A percentile compares a stretch with the other conserved stretches of the same genome.
Conservation (phyloP, 2,329 filamentous ascomycete species). For the Verticillium zaregamsianum region DNA sequence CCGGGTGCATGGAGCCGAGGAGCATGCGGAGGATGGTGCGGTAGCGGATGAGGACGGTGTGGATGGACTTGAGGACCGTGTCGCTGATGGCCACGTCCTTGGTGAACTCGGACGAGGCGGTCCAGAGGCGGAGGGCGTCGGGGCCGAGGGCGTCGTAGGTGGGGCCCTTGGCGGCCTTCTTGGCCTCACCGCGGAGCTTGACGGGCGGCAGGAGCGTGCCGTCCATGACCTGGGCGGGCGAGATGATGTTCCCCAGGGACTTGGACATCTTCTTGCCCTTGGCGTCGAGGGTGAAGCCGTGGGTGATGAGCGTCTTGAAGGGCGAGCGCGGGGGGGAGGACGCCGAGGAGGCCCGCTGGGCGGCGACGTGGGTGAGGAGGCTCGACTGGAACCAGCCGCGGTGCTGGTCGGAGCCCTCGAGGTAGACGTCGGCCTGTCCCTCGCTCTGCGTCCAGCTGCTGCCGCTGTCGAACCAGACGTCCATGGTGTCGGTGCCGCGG, state of each 20-base stretch:
- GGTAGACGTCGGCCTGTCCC: slow-evolving; percentile 73
- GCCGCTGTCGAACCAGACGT: slow-evolving; percentile 99
- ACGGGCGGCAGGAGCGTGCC: slow-evolving; percentile 71
- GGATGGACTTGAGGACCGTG: slow-evolving; percentile 70
- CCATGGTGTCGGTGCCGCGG: slow-evolving; percentile 93
- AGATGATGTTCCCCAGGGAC: slow-evolving; percentile 84
- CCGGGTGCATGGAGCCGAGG: slow-evolving; percentile 66
- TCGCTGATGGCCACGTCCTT: slow-evolving; percentile 80
- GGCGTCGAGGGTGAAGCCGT: slow-evolving; percentile 89
- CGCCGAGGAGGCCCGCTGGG: slow-evolving; percentile 30
- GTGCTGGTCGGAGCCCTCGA: slow-evolving; percentile 94
- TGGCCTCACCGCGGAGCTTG: slow-evolving; percentile 56
- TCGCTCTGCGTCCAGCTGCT: slow-evolving; percentile 75
- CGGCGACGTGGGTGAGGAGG: slow-evolving; percentile 77
- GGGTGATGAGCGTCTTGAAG: slow-evolving; percentile 86
- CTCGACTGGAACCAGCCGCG: slow-evolving; percentile 98
- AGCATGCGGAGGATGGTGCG: slow-evolving; percentile 89
- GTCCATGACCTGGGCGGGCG: slow-evolving; percentile 78
- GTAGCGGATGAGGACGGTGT: slow-evolving; percentile 78
- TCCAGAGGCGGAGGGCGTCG: slow-evolving; percentile 87
- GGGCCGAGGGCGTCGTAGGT: slow-evolving; percentile 71
- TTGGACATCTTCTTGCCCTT: slow-evolving; percentile 99
- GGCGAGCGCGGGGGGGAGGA: slow-evolving; percentile 46
- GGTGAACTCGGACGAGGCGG: slow-evolving; percentile 86
- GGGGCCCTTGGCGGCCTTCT: slow-evolving; percentile 21